A percentile compares a stretch with the other conserved stretches of the same genome.
These are phyloP conservation scores for Xylariaceae sp. DNA, from an alignment of 2,329 filamentous ascomycete species.

Conservation along the genomic window DNA sequence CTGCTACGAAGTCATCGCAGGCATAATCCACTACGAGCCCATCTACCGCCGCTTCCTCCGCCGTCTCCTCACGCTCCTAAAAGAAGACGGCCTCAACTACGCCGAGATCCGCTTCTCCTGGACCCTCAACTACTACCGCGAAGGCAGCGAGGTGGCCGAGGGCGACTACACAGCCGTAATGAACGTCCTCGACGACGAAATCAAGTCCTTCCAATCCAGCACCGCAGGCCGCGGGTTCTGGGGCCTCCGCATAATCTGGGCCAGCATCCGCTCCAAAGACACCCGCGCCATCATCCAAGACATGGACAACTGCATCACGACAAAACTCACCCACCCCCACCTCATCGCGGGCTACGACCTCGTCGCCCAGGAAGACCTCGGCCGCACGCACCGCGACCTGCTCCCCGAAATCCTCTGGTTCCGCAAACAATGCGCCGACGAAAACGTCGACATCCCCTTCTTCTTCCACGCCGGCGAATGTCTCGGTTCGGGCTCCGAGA, in stretches of 20 bases:
- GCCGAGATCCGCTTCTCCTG: slow-evolving; percentile 76
- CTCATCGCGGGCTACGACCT: slow-evolving; percentile 84
- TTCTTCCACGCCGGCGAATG: slow-evolving; percentile 94
- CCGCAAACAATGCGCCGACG: slow-evolving; percentile 72
- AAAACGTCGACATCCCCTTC: slow-evolving; percentile 79
- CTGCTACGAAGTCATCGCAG: slow-evolving; percentile 68
- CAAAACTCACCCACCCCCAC: slow-evolving; percentile 73
- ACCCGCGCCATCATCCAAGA: slow-evolving; percentile 65
- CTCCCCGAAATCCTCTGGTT: slow-evolving; percentile 91
- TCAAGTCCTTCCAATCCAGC: slow-evolving; percentile 66
- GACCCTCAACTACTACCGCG: slow-evolving; percentile 61
- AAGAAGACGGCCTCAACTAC: slow-evolving; percentile 79
- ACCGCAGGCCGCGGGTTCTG: slow-evolving; percentile 72
- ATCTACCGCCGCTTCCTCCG: slow-evolving; percentile 74
- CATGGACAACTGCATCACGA: slow-evolving; percentile 83
- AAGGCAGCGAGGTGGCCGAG: slow-evolving; percentile 61
- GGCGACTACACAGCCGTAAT: slow-evolving; percentile 65
- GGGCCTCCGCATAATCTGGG: slow-evolving; percentile 83
- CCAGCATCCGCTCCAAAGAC: slow-evolving; percentile 60
- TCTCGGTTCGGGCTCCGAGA: slow-evolving; percentile 68
- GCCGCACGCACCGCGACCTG: slow-evolving; percentile 68
- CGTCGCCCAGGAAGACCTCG: slow-evolving; percentile 80
- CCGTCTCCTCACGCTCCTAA: slow-evolving; percentile 63
- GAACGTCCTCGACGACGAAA: slow-evolving; percentile 68
- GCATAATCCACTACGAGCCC: slow-evolving; percentile 82